Evolutionary conservation across 306 rosid genomes (phyloP).

Genomic region (Benincasa hispida): DNA sequence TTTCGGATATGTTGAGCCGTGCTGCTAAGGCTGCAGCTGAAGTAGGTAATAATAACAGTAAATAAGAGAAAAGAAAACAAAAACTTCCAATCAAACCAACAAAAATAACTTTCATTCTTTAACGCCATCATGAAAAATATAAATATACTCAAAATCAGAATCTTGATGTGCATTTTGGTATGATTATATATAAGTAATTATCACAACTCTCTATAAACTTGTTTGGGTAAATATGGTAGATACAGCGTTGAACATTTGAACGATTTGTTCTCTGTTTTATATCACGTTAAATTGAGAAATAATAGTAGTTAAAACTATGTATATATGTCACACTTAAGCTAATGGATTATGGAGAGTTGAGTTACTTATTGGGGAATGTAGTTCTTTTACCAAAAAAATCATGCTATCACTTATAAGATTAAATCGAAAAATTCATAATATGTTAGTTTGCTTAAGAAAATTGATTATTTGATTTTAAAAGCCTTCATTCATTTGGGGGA

Average conservation of each 20-base stretch:
- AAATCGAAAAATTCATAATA: no score
- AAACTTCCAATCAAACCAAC: neutral
- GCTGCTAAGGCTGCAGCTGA: slow-evolving; percentile 64
- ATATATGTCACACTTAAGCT: no score
- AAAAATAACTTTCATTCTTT: neutral
- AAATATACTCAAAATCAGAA: neutral
- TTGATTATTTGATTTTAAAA: no score
- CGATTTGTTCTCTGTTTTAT: neutral
- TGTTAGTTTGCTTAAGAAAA: no score
- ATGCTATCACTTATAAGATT: no score
- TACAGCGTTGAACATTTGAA: neutral
- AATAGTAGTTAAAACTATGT: no score
- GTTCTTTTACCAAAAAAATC: no score
- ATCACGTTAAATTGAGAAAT: neutral
- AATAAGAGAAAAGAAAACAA: neutral
- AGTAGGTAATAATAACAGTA: slow-evolving; percentile 25
- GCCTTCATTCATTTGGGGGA: no score
- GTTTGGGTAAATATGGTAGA: neutral
- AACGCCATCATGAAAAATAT: neutral
- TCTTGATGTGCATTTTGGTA: neutral
- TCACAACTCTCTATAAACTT: neutral
- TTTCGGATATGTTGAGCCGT: slow-evolving; percentile 39
- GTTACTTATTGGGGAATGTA: no score
- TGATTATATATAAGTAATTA: neutral
- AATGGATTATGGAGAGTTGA: no score